These are phyloP conservation scores for Leccinum huronense DNA, from an alignment of 1,284 basidiomycete species.

Conservation along the genomic window DNA sequence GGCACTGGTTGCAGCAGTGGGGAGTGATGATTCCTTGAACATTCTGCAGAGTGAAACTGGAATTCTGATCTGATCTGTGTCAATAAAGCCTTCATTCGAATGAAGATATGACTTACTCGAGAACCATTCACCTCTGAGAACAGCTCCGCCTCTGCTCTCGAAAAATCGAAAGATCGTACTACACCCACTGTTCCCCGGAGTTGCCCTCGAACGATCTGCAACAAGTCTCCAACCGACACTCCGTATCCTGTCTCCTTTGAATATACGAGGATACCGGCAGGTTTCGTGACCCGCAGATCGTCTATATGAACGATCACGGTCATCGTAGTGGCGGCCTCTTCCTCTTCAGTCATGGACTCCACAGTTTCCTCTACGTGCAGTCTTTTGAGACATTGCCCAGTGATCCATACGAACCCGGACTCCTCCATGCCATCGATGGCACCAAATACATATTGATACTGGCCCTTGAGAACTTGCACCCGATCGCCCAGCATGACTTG, in stretches of 20 bases:
- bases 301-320: background rate
- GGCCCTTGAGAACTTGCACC: background rate
- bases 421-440: background rate
- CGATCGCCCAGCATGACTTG: background rate
- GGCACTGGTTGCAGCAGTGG: background rate
- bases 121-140: background rate
- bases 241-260: background rate
- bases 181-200: background rate
- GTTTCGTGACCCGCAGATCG: background rate
- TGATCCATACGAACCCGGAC: background rate
- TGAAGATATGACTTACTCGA: background rate
- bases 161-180: background rate
- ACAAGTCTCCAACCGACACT: background rate
- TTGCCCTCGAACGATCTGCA: background rate
- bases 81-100: background rate
- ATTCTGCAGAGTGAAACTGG: background rate
- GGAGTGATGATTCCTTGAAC: background rate
- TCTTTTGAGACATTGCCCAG: background rate
- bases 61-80: background rate
- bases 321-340: background rate
- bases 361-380: background rate
- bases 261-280: background rate
- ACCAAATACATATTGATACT: background rate
- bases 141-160: background rate
- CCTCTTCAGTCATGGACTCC: background rate